Evolutionary conservation across 768 basidiomycete species (phyloP).

Genomic region (Heimioporus sp.): DNA sequence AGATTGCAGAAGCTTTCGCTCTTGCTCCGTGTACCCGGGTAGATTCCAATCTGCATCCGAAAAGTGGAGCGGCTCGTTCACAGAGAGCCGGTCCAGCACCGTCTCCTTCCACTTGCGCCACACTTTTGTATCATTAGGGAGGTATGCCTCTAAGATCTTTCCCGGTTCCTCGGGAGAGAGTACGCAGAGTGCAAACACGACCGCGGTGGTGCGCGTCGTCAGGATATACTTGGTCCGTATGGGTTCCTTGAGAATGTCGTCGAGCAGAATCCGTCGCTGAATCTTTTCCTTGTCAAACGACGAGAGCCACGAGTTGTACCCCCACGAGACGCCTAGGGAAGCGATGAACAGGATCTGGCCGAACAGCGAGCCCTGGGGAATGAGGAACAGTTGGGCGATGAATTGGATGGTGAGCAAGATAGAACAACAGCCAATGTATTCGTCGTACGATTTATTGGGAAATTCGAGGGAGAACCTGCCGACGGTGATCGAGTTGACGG

Average conservation of each 20-base stretch:
- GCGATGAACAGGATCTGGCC: conserved; percentile 36
- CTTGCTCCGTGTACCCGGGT: conserved; percentile 10
- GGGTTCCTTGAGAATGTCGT: conserved; percentile 22
- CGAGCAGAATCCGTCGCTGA: conserved; percentile 24
- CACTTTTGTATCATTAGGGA: conserved; percentile 30
- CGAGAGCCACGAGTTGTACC: conserved; percentile 35
- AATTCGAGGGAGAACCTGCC: conserved; percentile 31
- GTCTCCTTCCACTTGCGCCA: conserved; percentile 27
- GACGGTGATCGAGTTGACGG: conserved; percentile 32
- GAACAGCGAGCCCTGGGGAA: conserved; percentile 32
- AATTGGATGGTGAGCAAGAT: conserved; percentile 33
- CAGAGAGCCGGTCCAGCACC: conserved; percentile 13
- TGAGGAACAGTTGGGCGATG: conserved; percentile 33
- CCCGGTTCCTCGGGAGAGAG: conserved; percentile 19
- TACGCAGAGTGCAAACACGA: conserved; percentile 22
- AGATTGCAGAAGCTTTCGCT: conserved; percentile 20
- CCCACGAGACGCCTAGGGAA: conserved; percentile 34
- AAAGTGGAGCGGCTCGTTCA: conserved; percentile 24
- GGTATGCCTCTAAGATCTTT: conserved; percentile 19
- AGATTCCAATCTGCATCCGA: conserved; percentile 21
- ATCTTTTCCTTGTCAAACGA: conserved; percentile 36
- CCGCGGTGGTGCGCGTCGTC: conserved; percentile 27
- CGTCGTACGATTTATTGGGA: conserved; percentile 23
- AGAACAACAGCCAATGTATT: conserved; percentile 30
- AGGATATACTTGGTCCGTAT: conserved; percentile 22